Evolutionary conservation across 495 filamentous ascomycete genomes (phyloP), one percentile per base, ranked within the genome.

Genomic region (Neurospora sp.): DNA sequence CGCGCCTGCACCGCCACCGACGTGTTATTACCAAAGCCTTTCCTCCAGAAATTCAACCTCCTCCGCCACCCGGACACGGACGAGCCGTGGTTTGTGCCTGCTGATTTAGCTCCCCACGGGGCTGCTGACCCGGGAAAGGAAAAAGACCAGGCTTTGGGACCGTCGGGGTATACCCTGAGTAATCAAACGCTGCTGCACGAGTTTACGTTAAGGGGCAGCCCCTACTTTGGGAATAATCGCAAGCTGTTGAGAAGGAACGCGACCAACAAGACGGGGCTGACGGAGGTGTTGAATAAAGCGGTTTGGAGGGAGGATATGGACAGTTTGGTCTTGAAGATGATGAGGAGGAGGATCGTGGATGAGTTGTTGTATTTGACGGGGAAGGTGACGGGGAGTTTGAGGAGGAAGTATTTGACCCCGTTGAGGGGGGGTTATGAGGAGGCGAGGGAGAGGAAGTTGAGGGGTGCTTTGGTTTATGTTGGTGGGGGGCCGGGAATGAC

Each of bases 221-320:
- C 18, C 2, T 76, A 76, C 62, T 62, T 31, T 42, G 46, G 39
- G 5, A 40, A 9, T 5, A 5, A 75, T 1, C 71, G 42, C 7
- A 70, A 23, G 9, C 49, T 80, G n/a, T 12, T 77, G 9, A 73
- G 72, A 23, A 66, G 72, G 66, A 72, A 71, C 49, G 74, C 75
- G 20, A 66, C 75, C 5, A 54, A 49, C 1, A 23, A 11, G 1
- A 12, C n/a, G 11, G 37, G 38, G 5, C 31, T 73, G 39, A 46
- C 60, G 0, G 35, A 74, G 1, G 70, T 76, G 42, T 71, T 77
- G 1, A 76, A 72, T 14, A 71, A 49, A 3, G 77, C 76, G 6
- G 76, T 87, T 4, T 95, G 91, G 91, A 87, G 91, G 18, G 46
- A 83, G 41, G 91, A 95, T 76, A 93, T 94, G 90, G 85, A 87